Evolutionary conservation across 75 land plant genomes (phyloP), one percentile per base, ranked within the genome.

Genomic region (Cunninghamia lanceolata): DNA sequence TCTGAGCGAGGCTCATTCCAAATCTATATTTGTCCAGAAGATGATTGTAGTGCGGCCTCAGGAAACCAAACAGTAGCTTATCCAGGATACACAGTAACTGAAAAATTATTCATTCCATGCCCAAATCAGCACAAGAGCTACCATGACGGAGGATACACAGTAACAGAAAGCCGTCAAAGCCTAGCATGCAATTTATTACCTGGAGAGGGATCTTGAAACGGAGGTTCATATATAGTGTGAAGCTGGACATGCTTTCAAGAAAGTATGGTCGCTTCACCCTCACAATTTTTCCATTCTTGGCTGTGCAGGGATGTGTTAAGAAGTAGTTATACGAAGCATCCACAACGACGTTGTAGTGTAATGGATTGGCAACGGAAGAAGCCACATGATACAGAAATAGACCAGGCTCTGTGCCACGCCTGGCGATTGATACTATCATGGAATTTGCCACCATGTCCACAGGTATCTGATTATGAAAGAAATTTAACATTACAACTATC

Each of bases 391-490:
- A 94, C 35, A 91, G 85, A 79, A 21, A 79, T 28, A 79, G 47
- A 25, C 78, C 63, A 32, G 89, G 35, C 9, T 89, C 87, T 16
- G 84, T 82, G 3, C 86, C 79, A 87, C 93, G 88, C 14, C 87
- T 86, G 3, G 87, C 91, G 86, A 93, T 89, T 32, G 90, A 84
- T 34, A 85, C 94, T 40, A 94, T 77, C 85, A 93, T 90, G 16
- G 91, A 88, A 86, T 94, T 94, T 80, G 87, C 94, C 17, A 93
- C 96, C 93, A 94, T 90, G 73, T 94, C 96, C 38, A 88, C 96
- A 13, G 96, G 96, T 1, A 94, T 88, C 96, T 94, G 88, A 32
- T 83, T n/a, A 43, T 17, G 32, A 36, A 79, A 40, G 43, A 79
- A 40, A 17, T 9, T 10, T 50, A 50, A 11, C 52, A 75, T 30